Base-by-base conservation (phyloP, 2,329 filamentous ascomycete species). In the Claviceps cyperi region DNA sequence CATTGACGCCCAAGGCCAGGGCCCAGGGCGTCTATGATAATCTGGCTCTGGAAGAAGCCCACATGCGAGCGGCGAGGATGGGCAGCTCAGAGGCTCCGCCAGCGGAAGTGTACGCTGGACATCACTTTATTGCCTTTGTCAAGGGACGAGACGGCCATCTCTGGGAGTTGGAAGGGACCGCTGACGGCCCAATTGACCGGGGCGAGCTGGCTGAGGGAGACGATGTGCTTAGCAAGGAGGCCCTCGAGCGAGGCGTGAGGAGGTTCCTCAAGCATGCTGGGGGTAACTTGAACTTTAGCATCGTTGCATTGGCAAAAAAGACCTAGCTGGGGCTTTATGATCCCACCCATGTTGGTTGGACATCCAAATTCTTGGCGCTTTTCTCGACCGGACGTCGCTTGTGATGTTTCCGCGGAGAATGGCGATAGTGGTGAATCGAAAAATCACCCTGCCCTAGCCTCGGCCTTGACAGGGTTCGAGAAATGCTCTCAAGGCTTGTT, bases 71-170 rank as follows among this genome's bases (percentile, higher is more conserved):
- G 5, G 87, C 84, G 4, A 68, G 68, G 2, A 65, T 72, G 40
- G 88, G 88, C 1, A 84, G 87, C 60, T 86, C 84, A 0, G 64
- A 64, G 14, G 76, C 83, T 1, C 83, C 83, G 1, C 60, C 68
- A 17, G 78, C 80, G 11, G 75, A 81, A 13, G 78, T 77, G 45
- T 71, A 73, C 32, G 70, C 80, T 1, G 83, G 85, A 43, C 71
- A 87, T 54, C 87, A 94, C 63, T 94, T 89, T 59, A 83, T 94
- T 39, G 84, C 84, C 41, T 92, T 90, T 61, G 81, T 90, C 46
- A 88, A 84, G 66, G 70, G 69, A 3, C 72, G 76, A 57, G 77
- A 83, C 49, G 74, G 76, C 6, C 71, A 71, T 50, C 61, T 94
- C 41, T 94, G 85, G 80, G 88, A 94, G 68, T 66, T 94, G 59